Conservation (phyloP, 1,139 yeast genomes). For the Arxiozyma heterogenica region DNA sequence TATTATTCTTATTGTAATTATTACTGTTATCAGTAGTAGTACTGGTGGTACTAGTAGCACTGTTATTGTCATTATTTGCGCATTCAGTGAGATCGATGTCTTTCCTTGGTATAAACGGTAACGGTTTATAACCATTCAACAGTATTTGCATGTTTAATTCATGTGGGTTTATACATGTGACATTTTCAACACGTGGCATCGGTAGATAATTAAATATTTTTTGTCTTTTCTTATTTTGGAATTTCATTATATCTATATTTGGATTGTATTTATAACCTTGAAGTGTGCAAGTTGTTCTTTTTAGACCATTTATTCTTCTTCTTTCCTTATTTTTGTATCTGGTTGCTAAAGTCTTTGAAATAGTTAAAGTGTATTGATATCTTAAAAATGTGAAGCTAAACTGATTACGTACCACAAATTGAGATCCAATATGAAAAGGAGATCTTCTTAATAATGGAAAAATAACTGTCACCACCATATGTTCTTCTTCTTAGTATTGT, state of each 20-base stretch:
- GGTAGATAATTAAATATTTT: constrained; percentile 18
- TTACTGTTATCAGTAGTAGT: no score
- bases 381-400: constrained; percentile 1
- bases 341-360: background rate
- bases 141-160: constrained; percentile 21
- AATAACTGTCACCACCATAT: constrained; percentile 1
- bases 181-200: constrained; percentile 26
- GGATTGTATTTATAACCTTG: background rate
- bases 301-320: background rate
- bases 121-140: constrained; percentile 29
- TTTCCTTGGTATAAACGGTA: constrained; percentile 11
- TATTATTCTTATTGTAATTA: no score
- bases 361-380: constrained; percentile 2
- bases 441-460: background rate
- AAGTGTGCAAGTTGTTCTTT: constrained; percentile 1
- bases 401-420: background rate
- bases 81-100: background rate
- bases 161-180: constrained; percentile 15
- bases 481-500: background rate
- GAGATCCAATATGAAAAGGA: background rate
- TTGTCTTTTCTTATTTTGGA: background rate
- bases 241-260: background rate
- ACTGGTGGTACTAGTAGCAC: no score
- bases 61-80: background rate
- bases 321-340: background rate